Evolutionary conservation across 257 asterid genomes (phyloP), one percentile per base, ranked within the genome.

Genomic region (Nicotiana noctiflora): DNA sequence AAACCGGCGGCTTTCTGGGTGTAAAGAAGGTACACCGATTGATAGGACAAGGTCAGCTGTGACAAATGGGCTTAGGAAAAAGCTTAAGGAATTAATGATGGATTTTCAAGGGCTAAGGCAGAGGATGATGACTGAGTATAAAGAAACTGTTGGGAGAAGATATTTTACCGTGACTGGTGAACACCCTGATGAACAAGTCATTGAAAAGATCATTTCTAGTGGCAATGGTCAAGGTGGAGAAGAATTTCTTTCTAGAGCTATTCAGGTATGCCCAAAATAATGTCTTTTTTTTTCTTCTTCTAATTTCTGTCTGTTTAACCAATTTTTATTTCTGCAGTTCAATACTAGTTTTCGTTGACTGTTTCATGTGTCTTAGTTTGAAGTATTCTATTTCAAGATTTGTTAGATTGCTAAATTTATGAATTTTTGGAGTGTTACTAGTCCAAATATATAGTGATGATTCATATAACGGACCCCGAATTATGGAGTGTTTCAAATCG

Each of bases 41-140:
- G 99, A 93, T 56, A 64, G 97, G 23, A 89, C 97, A 10, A 81
- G 97, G 12, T 84, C 90, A 1, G 93, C 98, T 0, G 99, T 95
- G 2, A 93, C 99, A 0, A 93, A 95, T 81, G 98, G 99, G 77
- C 92, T 95, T 64, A 84, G 97, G 91, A 95, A 89, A 93, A 93
- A 93, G 88, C 90, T 93, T 19, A 95, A 93, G 90, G 99, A 95
- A 83, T 86, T 93, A 17, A 95, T 95, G 99, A 91, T 95, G 93
- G 99, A 95, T 17, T 95, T 95, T 51, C 98, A 95, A 90, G 92
- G 86, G 13, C 77, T 95, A 85, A 90, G 99, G 72, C 99, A 95
- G 91, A 87, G 87, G 86, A 92, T 92, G 95, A 95, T 95, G 99
- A 80, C 85, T 0, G 99, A 95, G 91, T 90, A 95, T 19, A 93